A percentile compares a stretch with the other conserved stretches of the same genome.
These are phyloP conservation scores for Penicillium fuscoglaucum DNA, from an alignment of 2,329 filamentous ascomycete genomes.

Conservation along the genomic window DNA sequence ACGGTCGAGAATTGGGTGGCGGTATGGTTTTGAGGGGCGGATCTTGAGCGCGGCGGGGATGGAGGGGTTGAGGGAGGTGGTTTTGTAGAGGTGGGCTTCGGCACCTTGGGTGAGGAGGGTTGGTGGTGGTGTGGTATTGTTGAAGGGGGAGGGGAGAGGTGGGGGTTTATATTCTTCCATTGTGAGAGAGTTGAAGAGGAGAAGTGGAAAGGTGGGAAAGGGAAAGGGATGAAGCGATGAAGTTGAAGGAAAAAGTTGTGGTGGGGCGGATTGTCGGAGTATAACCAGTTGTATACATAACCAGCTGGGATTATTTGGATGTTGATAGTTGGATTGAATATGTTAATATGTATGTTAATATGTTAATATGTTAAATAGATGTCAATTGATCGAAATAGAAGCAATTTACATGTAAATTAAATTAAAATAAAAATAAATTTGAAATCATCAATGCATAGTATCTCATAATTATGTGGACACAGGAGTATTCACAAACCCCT, in stretches of 20 bases:
- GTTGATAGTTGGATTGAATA: background rate
- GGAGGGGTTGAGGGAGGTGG: slow-evolving; percentile 69
- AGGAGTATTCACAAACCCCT: background rate
- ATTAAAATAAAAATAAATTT: background rate
- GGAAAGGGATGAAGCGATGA: background rate
- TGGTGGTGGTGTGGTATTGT: slow-evolving; percentile 62
- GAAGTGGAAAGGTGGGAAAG: background rate
- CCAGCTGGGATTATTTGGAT: background rate
- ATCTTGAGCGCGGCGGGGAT: slow-evolving; percentile 82
- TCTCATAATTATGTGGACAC: background rate
- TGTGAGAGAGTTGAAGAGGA: slow-evolving; percentile 2
- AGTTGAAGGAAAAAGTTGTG: slow-evolving; percentile 8
- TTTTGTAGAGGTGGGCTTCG: slow-evolving; percentile 90
- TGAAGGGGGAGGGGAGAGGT: slow-evolving; percentile 64
- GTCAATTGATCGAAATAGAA: background rate
- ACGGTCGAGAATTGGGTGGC: slow-evolving; percentile 84
- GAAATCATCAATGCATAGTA: background rate
- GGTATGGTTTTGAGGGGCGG: slow-evolving; percentile 86
- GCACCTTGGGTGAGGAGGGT: slow-evolving; percentile 86
- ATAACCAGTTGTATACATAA: background rate
- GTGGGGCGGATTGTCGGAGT: slow-evolving; percentile 9
- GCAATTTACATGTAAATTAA: background rate
- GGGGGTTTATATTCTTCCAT: slow-evolving; percentile 34
- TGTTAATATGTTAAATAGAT: background rate
- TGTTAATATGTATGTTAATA: background rate